phyloP scores from a whole-genome alignment of 257 asterid genomes.

The Nicotiana tomentosiformis region DNA sequence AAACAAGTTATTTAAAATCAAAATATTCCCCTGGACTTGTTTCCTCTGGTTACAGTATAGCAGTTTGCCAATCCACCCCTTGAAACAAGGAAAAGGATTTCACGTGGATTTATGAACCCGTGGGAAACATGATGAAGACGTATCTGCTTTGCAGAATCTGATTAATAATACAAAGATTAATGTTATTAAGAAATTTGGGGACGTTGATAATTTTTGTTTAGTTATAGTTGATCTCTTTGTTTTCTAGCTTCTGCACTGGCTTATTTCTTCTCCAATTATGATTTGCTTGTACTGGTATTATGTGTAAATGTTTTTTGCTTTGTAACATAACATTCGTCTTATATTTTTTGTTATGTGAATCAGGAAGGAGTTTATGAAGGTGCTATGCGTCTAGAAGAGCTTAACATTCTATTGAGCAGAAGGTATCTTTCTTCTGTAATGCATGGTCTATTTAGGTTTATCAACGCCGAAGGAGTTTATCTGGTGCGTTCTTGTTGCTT shows the following conservation, averaged over 20 bases:
- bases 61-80: not conserved
- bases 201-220: not conserved
- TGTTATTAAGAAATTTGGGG: not conserved
- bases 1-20: not conserved
- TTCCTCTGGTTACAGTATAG: not conserved
- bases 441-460: not conserved
- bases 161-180: not conserved
- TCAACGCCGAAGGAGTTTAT: not conserved
- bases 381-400: slow-evolving; percentile 79
- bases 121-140: not conserved
- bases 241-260: not conserved
- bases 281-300: not conserved
- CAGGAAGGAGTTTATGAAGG: slow-evolving; percentile 72
- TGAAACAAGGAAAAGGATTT: not conserved
- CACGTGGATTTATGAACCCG: not conserved
- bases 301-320: not conserved
- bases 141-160: not conserved
- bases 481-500: not conserved
- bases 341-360: not conserved
- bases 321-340: not conserved
- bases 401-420: slow-evolving; percentile 57
- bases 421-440: slow-evolving; percentile 36
- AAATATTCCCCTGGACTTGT: not conserved
- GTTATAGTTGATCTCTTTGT: not conserved
- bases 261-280: not conserved